Evolutionary conservation across 2,329 filamentous ascomycete species (phyloP).

Genomic region (Colletotrichum navitas): DNA sequence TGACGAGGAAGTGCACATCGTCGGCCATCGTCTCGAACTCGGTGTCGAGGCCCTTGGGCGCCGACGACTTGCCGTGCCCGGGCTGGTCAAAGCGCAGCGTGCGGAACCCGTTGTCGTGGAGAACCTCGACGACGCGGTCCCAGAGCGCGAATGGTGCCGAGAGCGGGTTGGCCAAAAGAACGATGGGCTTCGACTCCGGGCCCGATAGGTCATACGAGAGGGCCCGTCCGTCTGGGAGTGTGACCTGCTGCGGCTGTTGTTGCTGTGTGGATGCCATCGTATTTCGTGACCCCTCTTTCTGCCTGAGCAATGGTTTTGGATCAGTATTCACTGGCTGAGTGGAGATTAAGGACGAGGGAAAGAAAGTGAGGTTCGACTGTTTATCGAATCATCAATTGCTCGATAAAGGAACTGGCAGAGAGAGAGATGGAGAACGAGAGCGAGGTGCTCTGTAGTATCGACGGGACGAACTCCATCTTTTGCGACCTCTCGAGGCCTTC

Average conservation of each 20-base stretch:
- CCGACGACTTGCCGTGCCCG: conserved; percentile 56
- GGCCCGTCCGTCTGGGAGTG: conserved; percentile 47
- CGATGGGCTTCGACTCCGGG: conserved; percentile 46
- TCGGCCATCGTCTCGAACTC: conserved; percentile 56
- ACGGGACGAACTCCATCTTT: neutral
- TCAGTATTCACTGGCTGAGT: neutral
- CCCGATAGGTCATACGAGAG: conserved; percentile 50
- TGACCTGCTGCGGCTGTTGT: conserved; percentile 29
- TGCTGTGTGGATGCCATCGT: conserved; percentile 44
- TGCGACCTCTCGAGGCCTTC: conserved; percentile 13
- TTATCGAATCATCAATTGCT: neutral
- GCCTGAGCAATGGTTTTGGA: conserved; percentile 30
- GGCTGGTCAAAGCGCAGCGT: conserved; percentile 59
- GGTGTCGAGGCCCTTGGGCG: conserved; percentile 51
- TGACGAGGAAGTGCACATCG: conserved; percentile 54
- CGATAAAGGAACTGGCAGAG: too few species aligned
- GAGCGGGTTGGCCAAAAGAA: conserved; percentile 57
- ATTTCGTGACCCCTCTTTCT: neutral
- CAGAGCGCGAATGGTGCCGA: conserved; percentile 53
- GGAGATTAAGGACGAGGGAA: neutral
- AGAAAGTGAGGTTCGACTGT: neutral
- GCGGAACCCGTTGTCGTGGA: conserved; percentile 53
- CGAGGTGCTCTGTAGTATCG: neutral
- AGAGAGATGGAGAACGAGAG: neutral
- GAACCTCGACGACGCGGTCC: conserved; percentile 54